Evolutionary conservation across 2,329 filamentous ascomycete species (phyloP).

Genomic region (Cryphonectria nitschkei): DNA sequence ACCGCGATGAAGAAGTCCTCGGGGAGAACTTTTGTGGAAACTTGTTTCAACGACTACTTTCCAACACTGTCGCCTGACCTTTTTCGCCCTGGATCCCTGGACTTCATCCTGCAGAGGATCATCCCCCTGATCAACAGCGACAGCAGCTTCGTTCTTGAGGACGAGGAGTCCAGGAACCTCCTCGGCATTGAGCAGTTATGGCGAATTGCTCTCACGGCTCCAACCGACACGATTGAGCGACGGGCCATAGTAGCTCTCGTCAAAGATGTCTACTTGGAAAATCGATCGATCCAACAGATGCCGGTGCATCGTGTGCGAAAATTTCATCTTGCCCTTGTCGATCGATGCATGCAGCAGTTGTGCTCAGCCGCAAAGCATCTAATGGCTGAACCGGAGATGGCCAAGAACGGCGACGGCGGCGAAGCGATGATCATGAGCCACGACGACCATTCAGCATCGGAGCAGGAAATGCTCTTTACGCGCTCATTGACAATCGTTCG

Average conservation of each 20-base stretch:
- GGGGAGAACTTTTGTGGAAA: constrained; percentile 59
- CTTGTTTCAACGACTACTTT: constrained; percentile 60
- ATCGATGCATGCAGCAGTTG: constrained; percentile 73
- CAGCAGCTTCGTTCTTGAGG: constrained; percentile 48
- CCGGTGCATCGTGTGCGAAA: constrained; percentile 54
- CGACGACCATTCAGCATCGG: constrained; percentile 42
- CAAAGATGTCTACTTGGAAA: constrained; percentile 69
- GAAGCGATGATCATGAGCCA: constrained; percentile 57
- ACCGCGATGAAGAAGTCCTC: constrained; percentile 47
- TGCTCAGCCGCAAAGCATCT: constrained; percentile 64
- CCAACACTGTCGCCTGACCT: constrained; percentile 59
- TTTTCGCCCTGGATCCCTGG: constrained; percentile 64
- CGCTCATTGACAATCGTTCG: constrained; percentile 71
- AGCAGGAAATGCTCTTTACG: constrained; percentile 66
- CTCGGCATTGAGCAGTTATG: constrained; percentile 74
- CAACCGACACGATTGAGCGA: constrained; percentile 66
- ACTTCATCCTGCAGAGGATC: constrained; percentile 62
- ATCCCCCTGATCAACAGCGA: constrained; percentile 50
- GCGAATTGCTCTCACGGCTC: constrained; percentile 75
- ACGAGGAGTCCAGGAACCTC: constrained; percentile 55
- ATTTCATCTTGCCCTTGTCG: constrained; percentile 71
- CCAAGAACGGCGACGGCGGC: constrained; percentile 51
- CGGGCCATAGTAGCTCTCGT: constrained; percentile 73
- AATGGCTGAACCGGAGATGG: constrained; percentile 38
- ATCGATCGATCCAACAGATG: constrained; percentile 52